These are phyloP conservation scores for Hypoxylon cercidicola DNA, from an alignment of 495 filamentous ascomycete species.

Conservation along the genomic window DNA sequence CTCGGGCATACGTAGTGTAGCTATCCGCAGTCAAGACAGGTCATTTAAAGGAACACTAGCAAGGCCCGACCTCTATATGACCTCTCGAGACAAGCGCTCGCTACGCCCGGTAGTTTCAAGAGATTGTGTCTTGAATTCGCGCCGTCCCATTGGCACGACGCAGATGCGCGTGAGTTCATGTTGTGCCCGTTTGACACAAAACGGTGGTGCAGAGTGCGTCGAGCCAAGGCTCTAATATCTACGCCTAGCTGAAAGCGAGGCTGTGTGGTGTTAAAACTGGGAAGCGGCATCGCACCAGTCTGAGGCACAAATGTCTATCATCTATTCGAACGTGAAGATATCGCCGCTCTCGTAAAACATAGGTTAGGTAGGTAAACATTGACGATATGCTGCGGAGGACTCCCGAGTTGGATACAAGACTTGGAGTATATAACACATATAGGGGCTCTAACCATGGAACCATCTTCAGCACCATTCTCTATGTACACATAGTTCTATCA, in stretches of 20 bases:
- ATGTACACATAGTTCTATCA: slow-evolving; percentile 6
- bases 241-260: slow-evolving; percentile 24
- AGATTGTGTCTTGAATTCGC: slow-evolving; percentile 10
- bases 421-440: slow-evolving; percentile 11
- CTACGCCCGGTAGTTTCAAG: neutral
- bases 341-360: slow-evolving; percentile 3
- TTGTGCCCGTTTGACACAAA: slow-evolving; percentile 29
- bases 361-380: too few species aligned
- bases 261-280: slow-evolving; percentile 1
- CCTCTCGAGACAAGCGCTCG: slow-evolving; percentile 10
- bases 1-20: slow-evolving; percentile 9
- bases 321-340: slow-evolving; percentile 11
- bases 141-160: slow-evolving; percentile 3
- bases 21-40: slow-evolving; percentile 18
- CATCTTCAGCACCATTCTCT: neutral
- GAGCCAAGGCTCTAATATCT: slow-evolving; percentile 16
- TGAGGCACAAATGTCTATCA: slow-evolving; percentile 15
- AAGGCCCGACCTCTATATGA: neutral
- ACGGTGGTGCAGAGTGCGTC: slow-evolving; percentile 43
- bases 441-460: neutral
- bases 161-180: neutral
- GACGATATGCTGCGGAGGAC: neutral
- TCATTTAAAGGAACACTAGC: slow-evolving; percentile 15
- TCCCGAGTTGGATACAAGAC: neutral
- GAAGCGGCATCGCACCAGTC: slow-evolving; percentile 14